Percentiles rank a stretch among this genome's conserved stretches.
phyloP scores from a whole-genome alignment of 2,329 filamentous ascomycete species.

The Saccharata proteae region DNA sequence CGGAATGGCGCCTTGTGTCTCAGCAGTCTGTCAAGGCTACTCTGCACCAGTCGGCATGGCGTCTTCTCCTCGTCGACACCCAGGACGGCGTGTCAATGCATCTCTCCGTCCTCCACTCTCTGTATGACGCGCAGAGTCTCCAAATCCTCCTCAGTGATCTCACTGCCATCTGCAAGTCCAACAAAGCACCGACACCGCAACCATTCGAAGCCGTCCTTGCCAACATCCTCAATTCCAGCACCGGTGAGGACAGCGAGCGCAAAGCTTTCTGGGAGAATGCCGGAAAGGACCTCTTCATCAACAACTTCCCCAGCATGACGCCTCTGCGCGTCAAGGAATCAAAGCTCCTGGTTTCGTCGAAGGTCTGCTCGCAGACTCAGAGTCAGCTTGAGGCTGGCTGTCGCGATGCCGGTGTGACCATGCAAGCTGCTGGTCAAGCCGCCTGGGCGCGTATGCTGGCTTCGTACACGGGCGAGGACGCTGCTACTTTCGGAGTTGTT shows the following conservation, averaged over 20 bases:
- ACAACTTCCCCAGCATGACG: conserved; percentile 65
- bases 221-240: conserved; percentile 31
- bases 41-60: conserved; percentile 52
- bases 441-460: conserved; percentile 67
- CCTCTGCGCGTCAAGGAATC: conserved; percentile 37
- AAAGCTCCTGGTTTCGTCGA: conserved; percentile 25
- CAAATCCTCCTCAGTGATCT: conserved; percentile 52
- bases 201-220: conserved; percentile 32
- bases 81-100: conserved; percentile 22
- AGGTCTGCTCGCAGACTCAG: conserved; percentile 29
- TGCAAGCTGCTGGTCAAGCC: conserved; percentile 65
- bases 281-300: conserved; percentile 43
- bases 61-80: conserved; percentile 36
- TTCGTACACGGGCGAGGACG: conserved; percentile 62
- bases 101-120: conserved; percentile 60
- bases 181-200: conserved; percentile 10
- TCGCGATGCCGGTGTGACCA: conserved; percentile 47
- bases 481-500: conserved; percentile 67
- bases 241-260: conserved; percentile 16
- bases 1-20: conserved; percentile 16
- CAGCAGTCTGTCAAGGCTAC: conserved; percentile 25
- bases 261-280: conserved; percentile 52
- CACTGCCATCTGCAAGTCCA: conserved; percentile 21
- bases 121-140: conserved; percentile 76
- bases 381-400: conserved; percentile 44